A percentile compares a stretch with the other conserved stretches of the same genome.
Evolutionary conservation across 2,329 filamentous ascomycete species (phyloP).

Genomic region (Beauveria caledonica): DNA sequence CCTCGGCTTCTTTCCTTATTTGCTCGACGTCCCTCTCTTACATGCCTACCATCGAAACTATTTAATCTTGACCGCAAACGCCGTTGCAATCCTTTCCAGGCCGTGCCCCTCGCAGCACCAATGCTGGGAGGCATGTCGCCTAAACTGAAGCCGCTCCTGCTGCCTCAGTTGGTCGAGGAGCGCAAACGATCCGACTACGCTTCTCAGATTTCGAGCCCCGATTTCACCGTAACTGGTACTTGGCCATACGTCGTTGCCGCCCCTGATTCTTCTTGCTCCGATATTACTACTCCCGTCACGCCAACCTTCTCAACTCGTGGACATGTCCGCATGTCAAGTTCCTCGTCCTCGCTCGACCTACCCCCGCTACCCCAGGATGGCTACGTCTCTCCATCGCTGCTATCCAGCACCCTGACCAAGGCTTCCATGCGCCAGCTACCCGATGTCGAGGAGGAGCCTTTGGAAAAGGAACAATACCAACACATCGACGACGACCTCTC

Average conservation of each 20-base stretch:
- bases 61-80: neutral
- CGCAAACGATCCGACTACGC: constrained; percentile 31
- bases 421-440: constrained; percentile 61
- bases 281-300: constrained; percentile 60
- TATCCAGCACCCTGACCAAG: constrained; percentile 24
- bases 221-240: constrained; percentile 24
- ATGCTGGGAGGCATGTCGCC: constrained; percentile 31
- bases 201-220: constrained; percentile 19
- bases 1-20: neutral
- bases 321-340: constrained; percentile 62
- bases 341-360: constrained; percentile 68
- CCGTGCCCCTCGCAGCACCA: constrained; percentile 4
- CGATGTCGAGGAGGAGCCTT: constrained; percentile 76
- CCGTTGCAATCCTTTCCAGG: constrained; percentile 1
- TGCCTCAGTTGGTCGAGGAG: constrained; percentile 46
- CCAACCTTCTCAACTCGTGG: constrained; percentile 60
- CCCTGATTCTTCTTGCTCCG: constrained; percentile 53
- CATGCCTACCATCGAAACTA: constrained; percentile 4
- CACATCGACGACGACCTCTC: constrained; percentile 37
- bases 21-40: neutral
- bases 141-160: constrained; percentile 43
- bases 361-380: constrained; percentile 36
- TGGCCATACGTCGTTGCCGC: constrained; percentile 33
- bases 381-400: constrained; percentile 41
- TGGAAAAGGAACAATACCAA: constrained; percentile 57